Evolutionary conservation across 768 basidiomycete genomes (phyloP).

Genomic region (Royoungia palumana): DNA sequence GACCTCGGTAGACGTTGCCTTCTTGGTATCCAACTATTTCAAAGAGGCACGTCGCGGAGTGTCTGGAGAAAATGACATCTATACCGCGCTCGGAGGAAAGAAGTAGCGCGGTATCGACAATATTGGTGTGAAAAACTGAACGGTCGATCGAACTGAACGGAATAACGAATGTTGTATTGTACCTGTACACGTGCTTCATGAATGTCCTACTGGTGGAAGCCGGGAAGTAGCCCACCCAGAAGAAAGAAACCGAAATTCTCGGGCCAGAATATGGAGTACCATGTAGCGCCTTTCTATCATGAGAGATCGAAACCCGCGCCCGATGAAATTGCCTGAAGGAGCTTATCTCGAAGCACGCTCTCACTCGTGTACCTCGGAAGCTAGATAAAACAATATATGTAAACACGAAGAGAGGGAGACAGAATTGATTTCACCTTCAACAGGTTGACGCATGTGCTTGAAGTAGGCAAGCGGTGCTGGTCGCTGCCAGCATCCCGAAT

Average conservation of each 20-base stretch:
- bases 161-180: not conserved
- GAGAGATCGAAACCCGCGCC: constrained; percentile 94
- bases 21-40: constrained; percentile 78
- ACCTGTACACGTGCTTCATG: constrained; percentile 8
- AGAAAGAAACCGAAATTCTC: not conserved
- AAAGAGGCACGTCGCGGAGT: constrained; percentile 58
- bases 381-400: constrained; percentile 33
- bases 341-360: constrained; percentile 62
- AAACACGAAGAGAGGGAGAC: not conserved
- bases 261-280: not conserved
- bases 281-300: constrained; percentile 29
- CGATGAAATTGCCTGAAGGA: constrained; percentile 82
- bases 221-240: not conserved
- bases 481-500: constrained; percentile 82
- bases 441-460: constrained; percentile 89
- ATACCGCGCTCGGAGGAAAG: constrained; percentile 29
- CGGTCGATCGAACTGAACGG: constrained; percentile 17
- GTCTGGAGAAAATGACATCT: constrained; percentile 22
- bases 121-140: not conserved
- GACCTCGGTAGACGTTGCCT: constrained; percentile 70
- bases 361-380: constrained; percentile 70
- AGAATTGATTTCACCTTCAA: constrained; percentile 58
- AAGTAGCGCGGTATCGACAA: constrained; percentile 1
- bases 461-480: constrained; percentile 63
- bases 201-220: not conserved